A percentile compares a stretch with the other conserved stretches of the same genome.
Evolutionary conservation across 805 yeast genomes (phyloP).

Genomic region (Kuraishia borneana): DNA sequence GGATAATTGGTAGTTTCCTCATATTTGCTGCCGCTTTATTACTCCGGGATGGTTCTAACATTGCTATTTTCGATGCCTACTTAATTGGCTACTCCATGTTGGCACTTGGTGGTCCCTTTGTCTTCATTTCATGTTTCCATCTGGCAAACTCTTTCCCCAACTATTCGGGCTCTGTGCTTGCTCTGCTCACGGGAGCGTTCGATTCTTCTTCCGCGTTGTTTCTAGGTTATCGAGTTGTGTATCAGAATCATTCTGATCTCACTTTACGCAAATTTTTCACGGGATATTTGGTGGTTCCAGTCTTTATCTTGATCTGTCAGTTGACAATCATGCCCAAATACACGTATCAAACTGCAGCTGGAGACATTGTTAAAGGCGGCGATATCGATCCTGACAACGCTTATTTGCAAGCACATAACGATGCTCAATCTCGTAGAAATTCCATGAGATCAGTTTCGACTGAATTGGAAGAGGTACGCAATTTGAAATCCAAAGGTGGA

Average conservation of each 20-base stretch:
- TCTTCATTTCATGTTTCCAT: conserved; percentile 83
- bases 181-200: conserved; percentile 85
- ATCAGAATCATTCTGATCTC: conserved; percentile 31
- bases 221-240: conserved; percentile 56
- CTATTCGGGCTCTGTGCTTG: conserved; percentile 70
- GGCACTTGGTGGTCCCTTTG: conserved; percentile 92
- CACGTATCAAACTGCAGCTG: conserved; percentile 66
- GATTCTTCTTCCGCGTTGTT: conserved; percentile 90
- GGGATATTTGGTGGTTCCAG: conserved; percentile 61
- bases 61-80: conserved; percentile 45
- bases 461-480: conserved; percentile 48
- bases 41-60: conserved; percentile 12
- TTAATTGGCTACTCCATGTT: conserved; percentile 61
- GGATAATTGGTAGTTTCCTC: conserved; percentile 57
- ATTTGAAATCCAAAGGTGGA: conserved; percentile 46
- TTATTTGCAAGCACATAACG: conserved; percentile 6
- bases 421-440: conserved; percentile 23
- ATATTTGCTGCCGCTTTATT: conserved; percentile 42
- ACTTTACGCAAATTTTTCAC: conserved; percentile 52
- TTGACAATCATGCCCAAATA: conserved; percentile 68
- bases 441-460: conserved; percentile 53
- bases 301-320: conserved; percentile 68
- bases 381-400: conserved; percentile 33
- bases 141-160: conserved; percentile 80
- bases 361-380: conserved; percentile 66